A percentile compares a stretch with the other conserved stretches of the same genome.
Conservation (phyloP, 2,329 filamentous ascomycete genomes). For the Simplicillium sp. region DNA sequence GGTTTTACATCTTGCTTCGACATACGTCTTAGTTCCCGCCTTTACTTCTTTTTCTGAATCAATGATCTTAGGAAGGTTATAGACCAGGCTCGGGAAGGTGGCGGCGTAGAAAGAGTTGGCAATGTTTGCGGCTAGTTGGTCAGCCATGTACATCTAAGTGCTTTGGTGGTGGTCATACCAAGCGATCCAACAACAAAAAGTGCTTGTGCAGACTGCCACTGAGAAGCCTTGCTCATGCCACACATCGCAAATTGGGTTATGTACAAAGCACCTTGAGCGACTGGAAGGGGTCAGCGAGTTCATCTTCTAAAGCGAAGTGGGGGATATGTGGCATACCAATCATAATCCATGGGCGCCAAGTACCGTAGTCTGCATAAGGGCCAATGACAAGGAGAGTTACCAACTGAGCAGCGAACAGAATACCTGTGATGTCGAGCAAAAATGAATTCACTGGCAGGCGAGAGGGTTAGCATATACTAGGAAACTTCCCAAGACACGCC, state of each 20-base stretch:
- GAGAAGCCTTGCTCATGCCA: constrained; percentile 8
- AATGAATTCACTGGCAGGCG: constrained; percentile 8
- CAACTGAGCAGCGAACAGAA: constrained; percentile 13
- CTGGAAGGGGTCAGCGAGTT: neutral
- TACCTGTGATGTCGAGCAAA: constrained; percentile 12
- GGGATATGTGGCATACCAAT: constrained; percentile 7
- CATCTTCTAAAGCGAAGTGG: neutral
- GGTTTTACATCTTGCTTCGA: too few species aligned
- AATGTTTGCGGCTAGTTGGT: constrained; percentile 8
- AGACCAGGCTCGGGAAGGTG: constrained; percentile 10
- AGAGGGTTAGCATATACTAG: neutral
- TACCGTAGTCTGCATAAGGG: constrained; percentile 14
- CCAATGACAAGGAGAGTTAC: constrained; percentile 10
- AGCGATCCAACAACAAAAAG: constrained; percentile 11
- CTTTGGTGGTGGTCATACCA: neutral
- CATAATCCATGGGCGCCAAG: constrained; percentile 14
- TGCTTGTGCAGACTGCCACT: constrained; percentile 10
- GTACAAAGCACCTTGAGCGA: constrained; percentile 7
- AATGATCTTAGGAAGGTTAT: constrained; percentile 10
- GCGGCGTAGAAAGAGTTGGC: constrained; percentile 11
- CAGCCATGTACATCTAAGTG: too few species aligned
- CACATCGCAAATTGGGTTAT: constrained; percentile 11
- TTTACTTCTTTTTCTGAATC: constrained; percentile 9
- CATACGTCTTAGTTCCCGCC: constrained; percentile 7
- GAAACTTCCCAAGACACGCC: neutral